Evolutionary conservation across 2,329 filamentous ascomycete species (phyloP).

Genomic region (Penicillium sp.): DNA sequence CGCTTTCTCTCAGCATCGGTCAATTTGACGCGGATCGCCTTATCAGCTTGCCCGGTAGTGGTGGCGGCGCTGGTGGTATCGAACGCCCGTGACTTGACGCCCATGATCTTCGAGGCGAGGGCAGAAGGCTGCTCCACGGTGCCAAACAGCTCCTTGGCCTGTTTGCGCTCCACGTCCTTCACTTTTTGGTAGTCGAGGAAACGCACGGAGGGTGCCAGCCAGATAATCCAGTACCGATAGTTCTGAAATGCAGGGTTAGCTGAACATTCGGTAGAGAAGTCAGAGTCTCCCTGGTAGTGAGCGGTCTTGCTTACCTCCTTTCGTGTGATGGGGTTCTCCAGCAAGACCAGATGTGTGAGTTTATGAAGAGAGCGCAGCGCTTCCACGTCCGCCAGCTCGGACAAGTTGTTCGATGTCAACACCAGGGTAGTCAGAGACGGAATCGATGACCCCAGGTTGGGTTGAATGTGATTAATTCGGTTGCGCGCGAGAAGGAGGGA

Average conservation of each 20-base stretch:
- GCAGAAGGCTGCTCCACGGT: slow-evolving; percentile 75
- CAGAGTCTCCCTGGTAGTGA: not conserved
- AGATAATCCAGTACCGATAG: slow-evolving; percentile 91
- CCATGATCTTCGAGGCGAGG: slow-evolving; percentile 81
- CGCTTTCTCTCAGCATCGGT: slow-evolving; percentile 86
- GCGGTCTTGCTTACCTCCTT: slow-evolving; percentile 72
- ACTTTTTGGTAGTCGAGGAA: slow-evolving; percentile 95
- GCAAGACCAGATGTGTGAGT: slow-evolving; percentile 77
- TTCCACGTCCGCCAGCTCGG: slow-evolving; percentile 85
- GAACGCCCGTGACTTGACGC: slow-evolving; percentile 77
- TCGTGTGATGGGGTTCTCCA: slow-evolving; percentile 87
- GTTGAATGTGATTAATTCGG: slow-evolving; percentile 79
- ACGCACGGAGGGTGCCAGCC: slow-evolving; percentile 79
- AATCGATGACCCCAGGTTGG: slow-evolving; percentile 71
- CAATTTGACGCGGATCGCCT: slow-evolving; percentile 77
- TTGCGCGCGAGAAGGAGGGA: slow-evolving; percentile 90
- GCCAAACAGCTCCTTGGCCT: slow-evolving; percentile 81
- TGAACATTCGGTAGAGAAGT: not conserved
- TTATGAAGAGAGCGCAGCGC: slow-evolving; percentile 69
- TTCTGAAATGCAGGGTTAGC: slow-evolving; percentile 58
- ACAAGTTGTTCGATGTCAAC: slow-evolving; percentile 78
- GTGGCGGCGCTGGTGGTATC: slow-evolving; percentile 54
- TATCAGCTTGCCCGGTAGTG: slow-evolving; percentile 52
- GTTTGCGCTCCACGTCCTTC: slow-evolving; percentile 77
- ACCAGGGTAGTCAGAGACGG: slow-evolving; percentile 83